Conservation (phyloP, 768 basidiomycete genomes). For the Erythrobasidium yunnanense region DNA sequence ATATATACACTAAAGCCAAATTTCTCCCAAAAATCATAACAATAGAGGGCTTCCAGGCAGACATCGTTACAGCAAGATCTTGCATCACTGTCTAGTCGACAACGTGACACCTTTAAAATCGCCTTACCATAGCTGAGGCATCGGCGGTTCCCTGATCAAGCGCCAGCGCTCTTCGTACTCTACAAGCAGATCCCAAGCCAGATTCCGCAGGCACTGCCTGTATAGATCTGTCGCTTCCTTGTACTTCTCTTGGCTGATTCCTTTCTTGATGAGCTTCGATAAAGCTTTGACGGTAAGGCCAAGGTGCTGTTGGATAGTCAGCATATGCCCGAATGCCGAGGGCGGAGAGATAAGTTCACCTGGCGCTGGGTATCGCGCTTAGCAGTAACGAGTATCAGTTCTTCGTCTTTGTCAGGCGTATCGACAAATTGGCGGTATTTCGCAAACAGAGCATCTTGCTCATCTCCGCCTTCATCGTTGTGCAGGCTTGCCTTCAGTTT, state of each 20-base stretch:
- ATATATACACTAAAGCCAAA: no score
- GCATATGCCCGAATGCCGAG: neutral
- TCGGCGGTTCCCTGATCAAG: neutral
- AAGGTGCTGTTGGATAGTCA: neutral
- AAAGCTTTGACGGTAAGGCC: slow-evolving; percentile 1
- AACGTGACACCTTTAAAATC: no score
- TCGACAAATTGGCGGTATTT: slow-evolving; percentile 13
- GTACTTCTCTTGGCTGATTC: neutral
- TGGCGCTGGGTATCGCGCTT: slow-evolving; percentile 2
- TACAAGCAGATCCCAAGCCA: neutral
- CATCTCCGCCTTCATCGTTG: neutral
- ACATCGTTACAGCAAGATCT: no score
- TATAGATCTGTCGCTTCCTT: slow-evolving; percentile 7
- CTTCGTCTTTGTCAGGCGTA: slow-evolving; percentile 2
- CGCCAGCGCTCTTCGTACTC: slow-evolving; percentile 7
- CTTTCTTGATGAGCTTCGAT: neutral
- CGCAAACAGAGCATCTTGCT: neutral
- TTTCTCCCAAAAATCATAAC: no score
- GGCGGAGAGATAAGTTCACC: neutral
- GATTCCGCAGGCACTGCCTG: neutral
- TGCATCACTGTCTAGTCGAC: no score
- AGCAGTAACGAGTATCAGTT: neutral
- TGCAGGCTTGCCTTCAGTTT: slow-evolving; percentile 10
- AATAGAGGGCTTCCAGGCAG: no score
- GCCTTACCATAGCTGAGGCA: neutral